Evolutionary conservation across 805 yeast species (phyloP).

Genomic region (Metschnikowia gelsemii): DNA sequence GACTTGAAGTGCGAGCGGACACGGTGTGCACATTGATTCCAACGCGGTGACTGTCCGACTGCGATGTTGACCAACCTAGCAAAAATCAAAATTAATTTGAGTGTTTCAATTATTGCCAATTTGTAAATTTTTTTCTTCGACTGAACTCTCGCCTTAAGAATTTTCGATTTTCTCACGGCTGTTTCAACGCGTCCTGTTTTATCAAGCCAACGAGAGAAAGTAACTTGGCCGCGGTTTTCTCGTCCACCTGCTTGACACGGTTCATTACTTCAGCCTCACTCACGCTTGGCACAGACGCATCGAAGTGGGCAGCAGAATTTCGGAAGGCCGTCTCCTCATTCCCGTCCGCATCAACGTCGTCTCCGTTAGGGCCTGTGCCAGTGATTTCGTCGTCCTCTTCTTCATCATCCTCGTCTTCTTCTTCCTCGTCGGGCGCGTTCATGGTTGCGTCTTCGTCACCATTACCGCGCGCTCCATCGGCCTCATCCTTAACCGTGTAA

Average conservation of each 20-base stretch:
- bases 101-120: not conserved
- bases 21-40: too few species aligned
- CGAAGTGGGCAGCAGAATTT: slow-evolving; percentile 16
- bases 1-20: too few species aligned
- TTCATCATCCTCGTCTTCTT: slow-evolving; percentile 14
- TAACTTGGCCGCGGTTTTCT: slow-evolving; percentile 33
- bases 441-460: too few species aligned
- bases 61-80: not conserved
- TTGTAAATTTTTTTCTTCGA: not conserved
- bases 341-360: slow-evolving; percentile 26
- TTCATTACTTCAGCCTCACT: slow-evolving; percentile 27
- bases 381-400: slow-evolving; percentile 5
- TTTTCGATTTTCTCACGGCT: not conserved
- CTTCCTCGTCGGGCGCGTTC: too few species aligned
- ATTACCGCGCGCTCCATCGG: slow-evolving; percentile 8
- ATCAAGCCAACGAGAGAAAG: slow-evolving; percentile 35
- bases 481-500: slow-evolving; percentile 26
- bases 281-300: slow-evolving; percentile 16
- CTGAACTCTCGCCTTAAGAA: too few species aligned
- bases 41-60: not conserved
- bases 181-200: slow-evolving; percentile 31
- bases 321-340: slow-evolving; percentile 10
- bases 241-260: slow-evolving; percentile 38
- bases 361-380: slow-evolving; percentile 27
- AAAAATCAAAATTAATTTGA: too few species aligned